Conservation (phyloP, 1,284 basidiomycete species). For the Ceratobasidium sp. region DNA sequence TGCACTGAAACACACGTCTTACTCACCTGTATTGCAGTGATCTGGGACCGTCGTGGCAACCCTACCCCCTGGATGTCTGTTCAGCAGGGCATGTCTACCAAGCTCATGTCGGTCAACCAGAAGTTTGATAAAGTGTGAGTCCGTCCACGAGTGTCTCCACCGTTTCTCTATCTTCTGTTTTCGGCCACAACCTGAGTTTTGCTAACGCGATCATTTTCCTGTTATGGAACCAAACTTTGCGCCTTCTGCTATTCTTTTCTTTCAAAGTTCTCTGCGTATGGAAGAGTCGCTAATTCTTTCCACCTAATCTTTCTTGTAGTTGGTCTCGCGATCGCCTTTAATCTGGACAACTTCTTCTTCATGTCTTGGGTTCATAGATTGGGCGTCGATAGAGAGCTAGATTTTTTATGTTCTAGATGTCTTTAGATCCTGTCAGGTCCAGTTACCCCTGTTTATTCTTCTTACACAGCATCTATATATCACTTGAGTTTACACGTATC, state of each 20-base stretch:
- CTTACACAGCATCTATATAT: conserved; percentile 23
- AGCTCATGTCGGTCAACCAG: conserved; percentile 73
- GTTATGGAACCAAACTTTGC: conserved; percentile 22
- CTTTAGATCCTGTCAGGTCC: conserved; percentile 12
- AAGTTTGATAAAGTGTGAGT: conserved; percentile 75
- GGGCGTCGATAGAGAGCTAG: conserved; percentile 24
- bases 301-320: conserved; percentile 25
- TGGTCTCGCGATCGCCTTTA: conserved; percentile 35
- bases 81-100: conserved; percentile 75
- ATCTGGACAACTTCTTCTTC: conserved; percentile 10
- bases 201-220: conserved; percentile 29
- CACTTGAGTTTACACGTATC: no score
- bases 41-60: conserved; percentile 79
- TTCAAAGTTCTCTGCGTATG: conserved; percentile 27
- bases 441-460: conserved; percentile 23
- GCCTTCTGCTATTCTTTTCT: conserved; percentile 1
- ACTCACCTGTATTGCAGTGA: conserved; percentile 59
- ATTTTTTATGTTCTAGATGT: conserved; percentile 4
- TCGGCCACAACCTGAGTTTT: background rate
- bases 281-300: conserved; percentile 39
- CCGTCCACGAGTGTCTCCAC: background rate
- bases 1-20: conserved; percentile 6
- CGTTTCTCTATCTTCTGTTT: conserved; percentile 3
- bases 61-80: conserved; percentile 83
- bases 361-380: conserved; percentile 23